phyloP scores from a whole-genome alignment of 306 rosid species.

The Prunus dulcis region DNA sequence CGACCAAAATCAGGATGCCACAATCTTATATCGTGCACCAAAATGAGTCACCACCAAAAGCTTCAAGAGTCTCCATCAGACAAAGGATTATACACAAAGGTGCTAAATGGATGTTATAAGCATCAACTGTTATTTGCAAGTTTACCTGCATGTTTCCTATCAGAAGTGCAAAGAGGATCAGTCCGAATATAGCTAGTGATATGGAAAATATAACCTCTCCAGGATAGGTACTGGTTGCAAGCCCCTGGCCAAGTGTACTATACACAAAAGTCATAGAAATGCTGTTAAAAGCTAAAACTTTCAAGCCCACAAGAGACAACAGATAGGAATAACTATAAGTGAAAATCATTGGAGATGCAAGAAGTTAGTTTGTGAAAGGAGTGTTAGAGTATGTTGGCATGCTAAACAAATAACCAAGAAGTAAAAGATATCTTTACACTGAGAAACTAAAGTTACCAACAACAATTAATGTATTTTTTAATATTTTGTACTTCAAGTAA shows the following conservation, averaged over 20 bases:
- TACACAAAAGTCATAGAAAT: constrained; percentile 23
- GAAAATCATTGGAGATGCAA: background rate
- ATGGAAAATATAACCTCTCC: constrained; percentile 95
- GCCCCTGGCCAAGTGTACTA: constrained; percentile 99
- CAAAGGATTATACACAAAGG: background rate
- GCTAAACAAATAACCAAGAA: background rate
- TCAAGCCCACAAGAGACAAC: background rate
- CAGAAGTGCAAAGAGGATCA: constrained; percentile 94
- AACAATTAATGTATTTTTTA: background rate
- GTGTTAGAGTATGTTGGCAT: background rate
- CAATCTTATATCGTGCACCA: background rate
- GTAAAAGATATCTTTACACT: background rate
- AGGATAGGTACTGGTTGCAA: constrained; percentile 84
- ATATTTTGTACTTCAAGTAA: background rate
- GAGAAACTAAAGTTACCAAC: background rate
- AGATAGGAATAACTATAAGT: background rate
- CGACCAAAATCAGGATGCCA: background rate
- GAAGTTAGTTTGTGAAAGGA: background rate
- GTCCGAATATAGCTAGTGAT: constrained; percentile 79
- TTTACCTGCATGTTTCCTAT: constrained; percentile 99
- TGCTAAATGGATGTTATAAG: background rate
- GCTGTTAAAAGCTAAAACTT: background rate
- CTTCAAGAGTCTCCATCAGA: constrained; percentile 2
- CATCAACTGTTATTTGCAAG: background rate
- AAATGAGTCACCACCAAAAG: background rate